Base-by-base conservation (phyloP, 352 stramenopile genomes). In the Pythium sukuiense region DNA sequence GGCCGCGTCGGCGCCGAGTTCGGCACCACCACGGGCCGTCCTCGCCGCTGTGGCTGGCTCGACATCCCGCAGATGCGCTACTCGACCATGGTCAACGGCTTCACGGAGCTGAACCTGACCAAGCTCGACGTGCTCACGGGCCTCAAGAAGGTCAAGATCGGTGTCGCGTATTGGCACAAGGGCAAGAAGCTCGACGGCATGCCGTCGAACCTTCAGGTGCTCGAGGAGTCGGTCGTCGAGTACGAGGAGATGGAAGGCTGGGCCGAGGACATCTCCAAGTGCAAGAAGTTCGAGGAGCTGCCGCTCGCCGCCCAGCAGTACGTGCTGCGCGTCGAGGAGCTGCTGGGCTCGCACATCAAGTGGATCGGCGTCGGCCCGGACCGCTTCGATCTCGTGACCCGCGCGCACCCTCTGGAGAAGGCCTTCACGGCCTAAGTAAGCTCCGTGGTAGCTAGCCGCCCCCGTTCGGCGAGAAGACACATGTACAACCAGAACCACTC, bases 111-210 rank as follows among this genome's bases (percentile, higher is more conserved):
- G 57, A 99, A 99, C 76, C 71, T 99, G 69, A 99, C 98, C 71
- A 99, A 99, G 84, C 77, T 99, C 49, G 98, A 99, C 80, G 97
- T 99, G 49, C 84, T 99, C 54, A 99, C 97, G 35, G 97, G 97
- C n/a, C 77, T 99, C 29, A 75, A 97, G 55, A 90, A 96, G 69
- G 86, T 98, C 61, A 97, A 99, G 80, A 93, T 99, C 73, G 97
- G 93, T 61, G 91, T 97, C 49, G 88, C 90, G 3, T 99, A 99
- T 88, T 97, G 90, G 80, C 82, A 97, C 86, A 89, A 98, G 53
- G 96, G 93, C 72, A 91, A 97, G 80, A 96, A 97, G 72, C 74
- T 99, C 27, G 81, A 89, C 14, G 90, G 88, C 32, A 99, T 99
- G 94, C 96, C 96, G 49, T 97, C 94, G 29, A 97, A 94, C 78